Conservation (phyloP, 2,329 filamentous ascomycete genomes). For the Xylaria sp. region DNA sequence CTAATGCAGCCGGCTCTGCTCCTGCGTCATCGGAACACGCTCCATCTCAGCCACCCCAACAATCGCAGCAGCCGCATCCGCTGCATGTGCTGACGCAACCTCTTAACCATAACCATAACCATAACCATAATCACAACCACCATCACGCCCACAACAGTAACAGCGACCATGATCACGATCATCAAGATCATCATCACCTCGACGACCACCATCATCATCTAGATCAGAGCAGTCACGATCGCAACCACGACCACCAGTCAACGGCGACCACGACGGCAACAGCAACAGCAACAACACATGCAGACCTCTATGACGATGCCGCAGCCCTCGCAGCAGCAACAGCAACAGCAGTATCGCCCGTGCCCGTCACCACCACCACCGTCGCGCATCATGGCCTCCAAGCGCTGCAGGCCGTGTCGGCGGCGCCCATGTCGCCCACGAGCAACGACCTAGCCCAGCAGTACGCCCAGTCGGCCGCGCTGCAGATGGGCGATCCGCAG, state of each 20-base stretch:
- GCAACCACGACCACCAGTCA: constrained; percentile 6
- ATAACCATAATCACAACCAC: constrained; percentile 6
- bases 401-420: constrained; percentile 47
- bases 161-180: constrained; percentile 11
- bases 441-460: constrained; percentile 46
- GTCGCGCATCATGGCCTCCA: constrained; percentile 50
- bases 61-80: neutral
- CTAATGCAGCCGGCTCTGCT: constrained; percentile 32
- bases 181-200: constrained; percentile 11
- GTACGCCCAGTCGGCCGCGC: constrained; percentile 50
- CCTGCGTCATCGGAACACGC: constrained; percentile 21
- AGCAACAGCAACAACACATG: neutral
- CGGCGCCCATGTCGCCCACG: constrained; percentile 39
- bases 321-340: constrained; percentile 15
- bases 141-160: neutral
- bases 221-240: neutral
- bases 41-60: neutral
- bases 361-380: constrained; percentile 39
- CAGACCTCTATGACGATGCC: constrained; percentile 36
- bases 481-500: constrained; percentile 47
- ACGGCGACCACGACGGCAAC: constrained; percentile 12
- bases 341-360: constrained; percentile 21
- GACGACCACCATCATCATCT: constrained; percentile 4
- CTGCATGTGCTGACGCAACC: constrained; percentile 4
- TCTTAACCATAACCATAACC: constrained; percentile 15